phyloP scores from a whole-genome alignment of 2,329 filamentous ascomycete genomes.

The Aspergillus candidus region DNA sequence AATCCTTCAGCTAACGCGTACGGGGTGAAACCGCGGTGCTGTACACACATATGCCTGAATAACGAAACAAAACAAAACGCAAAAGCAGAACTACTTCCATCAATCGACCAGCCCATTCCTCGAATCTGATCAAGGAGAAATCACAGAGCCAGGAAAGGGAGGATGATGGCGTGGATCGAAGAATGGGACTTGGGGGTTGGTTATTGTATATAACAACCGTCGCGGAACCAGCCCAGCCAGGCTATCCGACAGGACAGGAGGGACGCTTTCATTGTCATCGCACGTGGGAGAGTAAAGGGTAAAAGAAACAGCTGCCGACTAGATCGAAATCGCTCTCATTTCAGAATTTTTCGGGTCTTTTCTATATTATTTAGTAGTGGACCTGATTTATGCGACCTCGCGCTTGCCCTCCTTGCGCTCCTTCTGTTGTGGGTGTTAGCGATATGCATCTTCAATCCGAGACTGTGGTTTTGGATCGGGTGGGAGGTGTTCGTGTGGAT shows the following conservation, averaged over 20 bases:
- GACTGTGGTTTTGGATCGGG: not conserved
- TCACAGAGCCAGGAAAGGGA: slow-evolving; percentile 3
- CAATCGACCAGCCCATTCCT: too few species aligned
- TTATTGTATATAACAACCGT: slow-evolving; percentile 22
- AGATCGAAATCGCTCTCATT: slow-evolving; percentile 27
- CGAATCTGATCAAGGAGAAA: not conserved
- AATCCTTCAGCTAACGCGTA: slow-evolving; percentile 64
- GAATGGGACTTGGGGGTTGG: slow-evolving; percentile 14
- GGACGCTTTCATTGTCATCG: slow-evolving; percentile 25
- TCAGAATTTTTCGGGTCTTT: slow-evolving; percentile 19
- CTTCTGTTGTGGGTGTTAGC: slow-evolving; percentile 61
- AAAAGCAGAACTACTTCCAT: not conserved
- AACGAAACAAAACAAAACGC: slow-evolving; percentile 6
- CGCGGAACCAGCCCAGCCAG: slow-evolving; percentile 11
- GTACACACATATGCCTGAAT: slow-evolving; percentile 64
- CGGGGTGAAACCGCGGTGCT: slow-evolving; percentile 53
- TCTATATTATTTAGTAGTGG: slow-evolving; percentile 20
- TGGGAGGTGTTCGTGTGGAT: not conserved
- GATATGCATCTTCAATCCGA: not conserved
- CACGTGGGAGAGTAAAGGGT: slow-evolving; percentile 18
- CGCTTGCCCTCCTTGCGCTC: slow-evolving; percentile 96
- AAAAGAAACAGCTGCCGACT: slow-evolving; percentile 20
- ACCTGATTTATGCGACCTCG: slow-evolving; percentile 63
- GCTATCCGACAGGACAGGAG: slow-evolving; percentile 11
- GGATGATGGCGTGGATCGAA: slow-evolving; percentile 9